Evolutionary conservation across 768 basidiomycete species (phyloP), one percentile per base, ranked within the genome.

Genomic region (Termitomyces sp.): DNA sequence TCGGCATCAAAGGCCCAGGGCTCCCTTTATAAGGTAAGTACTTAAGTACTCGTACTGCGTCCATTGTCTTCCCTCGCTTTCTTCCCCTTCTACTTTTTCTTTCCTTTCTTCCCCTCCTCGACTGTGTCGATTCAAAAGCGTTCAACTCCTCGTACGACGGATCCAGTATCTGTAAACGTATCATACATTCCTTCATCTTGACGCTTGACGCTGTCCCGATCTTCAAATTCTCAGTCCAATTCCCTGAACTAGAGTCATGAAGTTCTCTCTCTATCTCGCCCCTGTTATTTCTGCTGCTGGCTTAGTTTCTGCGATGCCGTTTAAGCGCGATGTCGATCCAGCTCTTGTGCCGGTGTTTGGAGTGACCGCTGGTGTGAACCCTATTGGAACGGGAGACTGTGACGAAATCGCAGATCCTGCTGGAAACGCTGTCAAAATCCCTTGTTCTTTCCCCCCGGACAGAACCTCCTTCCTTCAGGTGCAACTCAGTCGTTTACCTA

Each of bases 391-490:
- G 60, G 73, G 73, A 12, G 71, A 87, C 59, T 87, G 87, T 57
- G 84, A 87, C 57, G 87, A 86, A 6, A 76, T 83, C 37, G 76
- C 77, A 3, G 83, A 82, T 23, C 71, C 82, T 8, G 72, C 79
- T 33, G 85, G 85, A 2, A 68, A 75, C 30, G 75, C 78, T 9
- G 75, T 87, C 63, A 79, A 80, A 67, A 75, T 89, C 19, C 86
- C 86, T 3, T 87, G 85, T 64, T 63, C 70, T 35, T 89, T 86
- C 68, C 86, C 86, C 33, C 87, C 87, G 1, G 70, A 76, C 56
- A 76, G 78, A 57, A 64, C 67, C 12, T 67, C 66, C 30, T 88
- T 84, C 71, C 73, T 85, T 59, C 41, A 71, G n/a, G 85, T 83
- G 58, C 58, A 67, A 58, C 52, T 64, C 21, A 2, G 52, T 56